Conservation (phyloP, 768 basidiomycete genomes). For the Rhodotorula toruloides region DNA sequence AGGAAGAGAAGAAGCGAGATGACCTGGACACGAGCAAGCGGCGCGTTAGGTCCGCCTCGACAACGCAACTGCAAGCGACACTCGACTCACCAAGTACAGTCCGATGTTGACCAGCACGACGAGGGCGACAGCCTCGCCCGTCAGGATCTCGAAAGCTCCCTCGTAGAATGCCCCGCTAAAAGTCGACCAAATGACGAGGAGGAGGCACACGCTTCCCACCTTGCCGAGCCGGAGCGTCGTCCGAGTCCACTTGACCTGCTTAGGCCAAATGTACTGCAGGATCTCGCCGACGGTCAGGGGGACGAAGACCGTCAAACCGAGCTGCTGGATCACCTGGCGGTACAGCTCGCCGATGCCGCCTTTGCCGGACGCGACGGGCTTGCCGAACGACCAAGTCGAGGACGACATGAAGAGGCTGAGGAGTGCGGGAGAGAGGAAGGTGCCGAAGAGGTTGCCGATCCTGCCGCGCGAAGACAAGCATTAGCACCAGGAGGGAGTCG, state of each 20-base stretch:
- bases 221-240: conserved; percentile 40
- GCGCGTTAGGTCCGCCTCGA: no score
- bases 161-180: conserved; percentile 42
- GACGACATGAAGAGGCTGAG: conserved; percentile 33
- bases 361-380: conserved; percentile 36
- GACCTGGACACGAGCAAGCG: neutral
- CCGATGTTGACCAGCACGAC: conserved; percentile 18
- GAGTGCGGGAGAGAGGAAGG: conserved; percentile 44
- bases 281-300: conserved; percentile 45
- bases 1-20: conserved; percentile 17
- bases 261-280: conserved; percentile 41
- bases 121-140: conserved; percentile 23
- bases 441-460: conserved; percentile 44
- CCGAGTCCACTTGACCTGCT: conserved; percentile 37
- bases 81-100: conserved; percentile 1
- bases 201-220: conserved; percentile 41
- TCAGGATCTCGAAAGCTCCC: conserved; percentile 41
- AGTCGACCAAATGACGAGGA: conserved; percentile 45
- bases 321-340: conserved; percentile 42
- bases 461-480: neutral
- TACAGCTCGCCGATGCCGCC: conserved; percentile 38
- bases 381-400: conserved; percentile 26
- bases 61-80: no score
- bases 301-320: conserved; percentile 42
- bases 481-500: neutral